Evolutionary conservation across 2,329 filamentous ascomycete genomes (phyloP), one percentile per base, ranked within the genome.

Genomic region (Acrocalymma vagum): DNA sequence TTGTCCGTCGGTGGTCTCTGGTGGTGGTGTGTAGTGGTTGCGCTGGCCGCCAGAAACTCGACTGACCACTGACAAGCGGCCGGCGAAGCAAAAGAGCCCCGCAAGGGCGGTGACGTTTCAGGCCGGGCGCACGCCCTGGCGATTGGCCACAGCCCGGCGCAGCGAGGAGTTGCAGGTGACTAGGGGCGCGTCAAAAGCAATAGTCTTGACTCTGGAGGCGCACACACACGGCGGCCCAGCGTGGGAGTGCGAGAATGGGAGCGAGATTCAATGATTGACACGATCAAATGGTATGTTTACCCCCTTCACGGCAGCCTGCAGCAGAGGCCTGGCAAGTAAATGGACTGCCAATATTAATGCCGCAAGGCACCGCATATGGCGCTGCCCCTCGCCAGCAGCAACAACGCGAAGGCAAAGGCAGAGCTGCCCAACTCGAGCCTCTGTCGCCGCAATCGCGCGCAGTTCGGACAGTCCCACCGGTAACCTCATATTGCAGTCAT

Each of bases 51-150:
- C n/a, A n/a, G n/a, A n/a, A n/a, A n/a, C n/a, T n/a, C n/a, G n/a
- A n/a, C n/a, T n/a, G n/a, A n/a, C n/a, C n/a, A n/a, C n/a, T n/a
- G 46, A 29, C 39, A 35, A 49, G 55, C 51, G 51, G 60, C 45
- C 60, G 60, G 53, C 53, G 40, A 28, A 27, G 30, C 14, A 35
- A 32, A 38, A 39, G 39, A 53, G 57, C 57, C 55, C 57, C 52
- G 53, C 24, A 46, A 42, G 27, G 34, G 55, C 60, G 57, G 62
- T 66, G 63, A 67, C 60, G 59, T 54, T 56, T 36, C 38, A 39
- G 47, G 23, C 25, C 25, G 38, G 37, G 30, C 42, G 38, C 40
- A 49, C 46, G 52, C 38, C 42, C 32, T 50, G 8, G 23, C 48
- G 42, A 61, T 65, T 63, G 60, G 61, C 22, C 43, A 48, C 49